These are phyloP conservation scores for Pittosporum tobira DNA, from an alignment of 129 eudicot species.

Conservation along the genomic window DNA sequence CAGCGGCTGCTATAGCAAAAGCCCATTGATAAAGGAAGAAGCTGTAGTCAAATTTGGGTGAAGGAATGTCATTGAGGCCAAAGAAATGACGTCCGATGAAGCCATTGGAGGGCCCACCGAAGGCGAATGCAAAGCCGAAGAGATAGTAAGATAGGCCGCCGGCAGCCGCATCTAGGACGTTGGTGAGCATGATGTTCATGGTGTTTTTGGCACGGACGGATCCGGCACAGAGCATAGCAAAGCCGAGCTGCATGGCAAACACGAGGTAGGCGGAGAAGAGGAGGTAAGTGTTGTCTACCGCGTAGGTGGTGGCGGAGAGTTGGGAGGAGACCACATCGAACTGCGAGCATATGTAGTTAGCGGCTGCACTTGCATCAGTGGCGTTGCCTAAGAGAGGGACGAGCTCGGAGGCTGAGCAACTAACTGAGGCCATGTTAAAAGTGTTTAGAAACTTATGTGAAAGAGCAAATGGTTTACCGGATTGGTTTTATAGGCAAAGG, in stretches of 20 bases:
- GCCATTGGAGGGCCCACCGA: conserved; percentile 58
- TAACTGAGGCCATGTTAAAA: conserved; percentile 26
- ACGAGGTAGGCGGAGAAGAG: conserved; percentile 63
- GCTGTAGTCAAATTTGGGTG: conserved; percentile 39
- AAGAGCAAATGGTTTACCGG: background rate
- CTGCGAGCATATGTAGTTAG: conserved; percentile 53
- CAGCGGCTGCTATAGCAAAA: conserved; percentile 72
- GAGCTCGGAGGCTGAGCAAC: conserved; percentile 56
- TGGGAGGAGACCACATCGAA: conserved; percentile 26
- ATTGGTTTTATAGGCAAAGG: background rate
- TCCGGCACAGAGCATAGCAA: too few species aligned
- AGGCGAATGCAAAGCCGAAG: conserved; percentile 68
- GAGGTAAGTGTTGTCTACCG: conserved; percentile 62
- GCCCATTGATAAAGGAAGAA: conserved; percentile 67
- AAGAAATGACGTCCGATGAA: conserved; percentile 55
- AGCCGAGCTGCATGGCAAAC: conserved; percentile 76
- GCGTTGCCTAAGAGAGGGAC: conserved; percentile 53
- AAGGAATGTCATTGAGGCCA: conserved; percentile 41
- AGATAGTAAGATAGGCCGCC: conserved; percentile 60
- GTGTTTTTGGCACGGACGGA: conserved; percentile 74
- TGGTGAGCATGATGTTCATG: conserved; percentile 76
- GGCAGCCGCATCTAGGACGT: conserved; percentile 68
- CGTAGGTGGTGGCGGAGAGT: conserved; percentile 41
- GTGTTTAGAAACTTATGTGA: background rate
- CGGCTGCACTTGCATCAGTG: conserved; percentile 51